A percentile compares a stretch with the other conserved stretches of the same genome.
These are phyloP conservation scores for Eimeria sp. DNA, from an alignment of 169 alveolate species.

Conservation along the genomic window DNA sequence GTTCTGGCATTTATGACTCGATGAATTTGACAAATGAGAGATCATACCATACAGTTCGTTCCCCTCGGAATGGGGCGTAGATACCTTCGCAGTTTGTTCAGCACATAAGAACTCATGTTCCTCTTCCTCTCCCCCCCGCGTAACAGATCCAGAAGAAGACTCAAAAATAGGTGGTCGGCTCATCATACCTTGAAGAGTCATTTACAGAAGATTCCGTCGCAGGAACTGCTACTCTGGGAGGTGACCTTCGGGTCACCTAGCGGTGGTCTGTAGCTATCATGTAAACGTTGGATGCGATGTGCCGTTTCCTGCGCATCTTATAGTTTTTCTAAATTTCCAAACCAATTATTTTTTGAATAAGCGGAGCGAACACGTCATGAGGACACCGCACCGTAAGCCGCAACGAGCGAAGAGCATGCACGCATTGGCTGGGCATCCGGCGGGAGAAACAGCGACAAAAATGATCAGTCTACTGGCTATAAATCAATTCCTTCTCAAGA, in stretches of 20 bases:
- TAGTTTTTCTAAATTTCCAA: neutral
- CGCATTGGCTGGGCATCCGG: conserved; percentile 6
- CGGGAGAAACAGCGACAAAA: neutral
- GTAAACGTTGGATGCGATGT: neutral
- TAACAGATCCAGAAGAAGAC: neutral
- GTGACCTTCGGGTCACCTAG: conserved; percentile 61
- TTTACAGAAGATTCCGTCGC: conserved; percentile 9
- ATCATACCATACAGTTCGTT: neutral
- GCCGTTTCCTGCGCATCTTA: neutral
- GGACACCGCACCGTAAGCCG: conserved; percentile 55
- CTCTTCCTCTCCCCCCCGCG: conserved; percentile 11
- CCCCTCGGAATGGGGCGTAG: neutral
- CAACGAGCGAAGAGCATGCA: conserved; percentile 32
- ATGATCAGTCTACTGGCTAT: neutral
- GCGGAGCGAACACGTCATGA: neutral
- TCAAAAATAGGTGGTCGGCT: conserved; percentile 53
- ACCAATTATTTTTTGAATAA: neutral
- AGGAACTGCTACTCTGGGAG: conserved; percentile 11
- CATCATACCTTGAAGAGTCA: neutral
- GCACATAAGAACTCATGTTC: neutral
- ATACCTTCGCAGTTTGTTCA: neutral
- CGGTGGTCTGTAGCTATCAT: neutral
- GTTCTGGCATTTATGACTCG: neutral
- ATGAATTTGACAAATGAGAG: neutral
- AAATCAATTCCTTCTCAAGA: neutral